Base-by-base conservation (phyloP, 768 basidiomycete genomes). In the Lactarius hatsudake region DNA sequence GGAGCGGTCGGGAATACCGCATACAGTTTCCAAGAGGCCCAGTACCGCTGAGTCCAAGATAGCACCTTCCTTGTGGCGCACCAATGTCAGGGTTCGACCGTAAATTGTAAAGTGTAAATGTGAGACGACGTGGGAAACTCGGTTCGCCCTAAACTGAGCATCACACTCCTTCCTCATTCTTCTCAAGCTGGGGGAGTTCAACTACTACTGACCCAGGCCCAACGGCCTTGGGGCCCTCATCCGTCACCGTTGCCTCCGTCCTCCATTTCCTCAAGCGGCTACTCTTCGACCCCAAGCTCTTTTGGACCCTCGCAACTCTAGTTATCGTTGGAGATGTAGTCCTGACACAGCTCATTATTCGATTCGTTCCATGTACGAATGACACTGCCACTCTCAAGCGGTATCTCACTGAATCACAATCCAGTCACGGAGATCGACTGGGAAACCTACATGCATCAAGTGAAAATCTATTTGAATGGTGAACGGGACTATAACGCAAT, bases 381-480 rank as follows among this genome's bases (percentile, higher is more conserved):
- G 81, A 90, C 77, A 60, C 62, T 53, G 61, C 40, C 40, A 13
- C 68, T 68, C 67, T 34, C 57, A 43, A 56, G 40, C 40, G 34
- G 58, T 62, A 38, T 28, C 59, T 72, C 64, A 74, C 74, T 68
- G 59, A 69, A 54, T 48, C 51, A 53, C 69, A 43, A 72, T 61
- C 60, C 80, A 98, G 96, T 96, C 79, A 98, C 97, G 13, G 96
- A 99, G 78, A 99, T 99, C 72, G 97, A 99, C 78, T 98, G 93
- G 88, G 84, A 89, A 73, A 98, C 97, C 0, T 99, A 99, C 75
- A 94, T 98, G 87, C 80, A 89, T 61, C 97, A 98, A 62, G 84
- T 91, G 1, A 83, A 88, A 64, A 75, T 90, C 51, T 94, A 92
- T 78, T 72, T 91, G 57, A 84, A 86, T 63, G 95, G 95, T 40